These are phyloP conservation scores for Entomophthora muscae DNA, from an alignment of 371 early-diverging fungal species.

Conservation along the genomic window DNA sequence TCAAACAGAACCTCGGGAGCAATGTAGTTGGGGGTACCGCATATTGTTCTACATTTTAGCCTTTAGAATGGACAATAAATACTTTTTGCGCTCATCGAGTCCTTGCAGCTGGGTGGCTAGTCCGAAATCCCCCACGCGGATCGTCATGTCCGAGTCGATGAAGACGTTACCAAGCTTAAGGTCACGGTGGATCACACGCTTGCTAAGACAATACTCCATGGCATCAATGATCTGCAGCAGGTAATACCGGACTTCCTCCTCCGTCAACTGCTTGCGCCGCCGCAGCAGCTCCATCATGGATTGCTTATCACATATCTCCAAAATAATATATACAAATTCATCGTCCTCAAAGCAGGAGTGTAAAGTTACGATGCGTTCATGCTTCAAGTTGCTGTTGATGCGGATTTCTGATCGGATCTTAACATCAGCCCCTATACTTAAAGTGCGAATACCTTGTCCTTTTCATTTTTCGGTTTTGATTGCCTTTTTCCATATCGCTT, in stretches of 20 bases:
- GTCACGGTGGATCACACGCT: slow-evolving; percentile 94
- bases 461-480: background rate
- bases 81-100: slow-evolving; percentile 76
- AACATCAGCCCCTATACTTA: background rate
- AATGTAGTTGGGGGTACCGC: slow-evolving; percentile 98
- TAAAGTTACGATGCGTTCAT: slow-evolving; percentile 76
- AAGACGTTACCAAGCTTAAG: slow-evolving; percentile 94
- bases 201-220: slow-evolving; percentile 61
- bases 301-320: slow-evolving; percentile 90
- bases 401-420: slow-evolving; percentile 66
- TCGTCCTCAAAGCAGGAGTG: slow-evolving; percentile 74
- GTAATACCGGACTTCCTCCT: slow-evolving; percentile 32
- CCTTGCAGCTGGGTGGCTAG: slow-evolving; percentile 63
- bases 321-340: slow-evolving; percentile 75
- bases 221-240: slow-evolving; percentile 77
- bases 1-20: slow-evolving; percentile 95
- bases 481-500: background rate
- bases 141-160: slow-evolving; percentile 68
- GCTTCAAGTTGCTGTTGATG: slow-evolving; percentile 59
- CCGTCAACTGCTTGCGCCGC: slow-evolving; percentile 18
- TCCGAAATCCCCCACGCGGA: slow-evolving; percentile 97
- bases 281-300: slow-evolving; percentile 70
- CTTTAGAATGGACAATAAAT: slow-evolving; percentile 13
- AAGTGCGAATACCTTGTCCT: background rate
- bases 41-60: slow-evolving; percentile 50